Evolutionary conservation across 140 eudicot species (phyloP).

Genomic region (Flaveria floridana): DNA sequence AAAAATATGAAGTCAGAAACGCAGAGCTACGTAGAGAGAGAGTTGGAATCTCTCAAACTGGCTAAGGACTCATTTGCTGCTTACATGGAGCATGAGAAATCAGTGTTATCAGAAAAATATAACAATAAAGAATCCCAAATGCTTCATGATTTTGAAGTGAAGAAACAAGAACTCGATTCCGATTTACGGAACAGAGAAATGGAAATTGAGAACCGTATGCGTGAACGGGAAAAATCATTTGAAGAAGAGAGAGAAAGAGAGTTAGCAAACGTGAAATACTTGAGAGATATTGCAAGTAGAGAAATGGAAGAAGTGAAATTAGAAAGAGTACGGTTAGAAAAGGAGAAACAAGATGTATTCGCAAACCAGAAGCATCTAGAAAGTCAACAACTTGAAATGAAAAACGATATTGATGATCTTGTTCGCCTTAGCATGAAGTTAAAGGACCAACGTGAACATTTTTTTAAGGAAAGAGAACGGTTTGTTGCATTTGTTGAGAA

Average conservation of each 20-base stretch:
- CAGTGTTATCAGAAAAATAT: constrained; percentile 48
- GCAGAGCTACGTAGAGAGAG: constrained; percentile 57
- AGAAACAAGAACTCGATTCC: constrained; percentile 66
- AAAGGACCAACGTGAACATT: constrained; percentile 80
- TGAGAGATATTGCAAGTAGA: constrained; percentile 63
- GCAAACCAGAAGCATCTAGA: constrained; percentile 73
- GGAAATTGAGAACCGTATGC: constrained; percentile 54
- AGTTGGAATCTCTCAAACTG: constrained; percentile 64
- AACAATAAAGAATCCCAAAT: constrained; percentile 59
- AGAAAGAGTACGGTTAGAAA: constrained; percentile 56
- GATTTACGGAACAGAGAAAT: constrained; percentile 50
- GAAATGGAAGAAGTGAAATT: constrained; percentile 80
- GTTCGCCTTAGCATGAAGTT: constrained; percentile 65
- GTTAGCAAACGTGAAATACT: constrained; percentile 47
- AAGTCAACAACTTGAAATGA: constrained; percentile 64
- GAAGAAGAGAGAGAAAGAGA: constrained; percentile 67
- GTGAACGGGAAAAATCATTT: constrained; percentile 54
- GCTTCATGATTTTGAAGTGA: constrained; percentile 64
- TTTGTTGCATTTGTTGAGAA: constrained; percentile 71
- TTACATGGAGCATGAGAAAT: constrained; percentile 71
- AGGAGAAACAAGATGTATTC: constrained; percentile 56
- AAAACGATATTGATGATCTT: constrained; percentile 70
- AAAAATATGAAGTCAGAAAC: constrained; percentile 60
- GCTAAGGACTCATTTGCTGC: constrained; percentile 78
- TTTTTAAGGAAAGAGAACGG: constrained; percentile 69